Evolutionary conservation across 2,329 filamentous ascomycete genomes (phyloP), one percentile per base, ranked within the genome.

Genomic region (Zasmidium citrigriseum): DNA sequence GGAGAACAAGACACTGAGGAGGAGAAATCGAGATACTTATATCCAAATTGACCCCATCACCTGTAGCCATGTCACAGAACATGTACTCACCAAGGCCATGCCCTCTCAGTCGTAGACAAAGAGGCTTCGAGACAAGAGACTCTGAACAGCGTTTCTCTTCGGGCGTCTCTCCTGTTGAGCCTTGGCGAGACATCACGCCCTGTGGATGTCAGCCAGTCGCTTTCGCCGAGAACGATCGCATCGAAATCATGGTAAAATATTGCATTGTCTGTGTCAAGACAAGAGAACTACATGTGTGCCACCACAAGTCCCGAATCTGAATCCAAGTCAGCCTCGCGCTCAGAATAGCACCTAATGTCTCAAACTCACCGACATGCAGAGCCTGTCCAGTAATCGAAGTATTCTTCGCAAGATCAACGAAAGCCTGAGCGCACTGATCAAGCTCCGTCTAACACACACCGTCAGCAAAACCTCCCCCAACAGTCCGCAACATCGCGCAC

Each of bases 351-450:
- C 3, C 22, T 12, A 23, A 10, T 21, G 2, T 22, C 18, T 25
- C 16, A 11, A 7, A 68, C 71, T 67, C 55, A 74, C 74, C 75
- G 52, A 81, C 74, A 64, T 76, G 75, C 29, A 81, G 69, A 58
- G 75, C 74, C 68, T 77, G 75, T 2, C 78, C 78, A 12, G 79
- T 80, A 64, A 81, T 78, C 56, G 76, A 78, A n/a, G 76, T 77
- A 55, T 83, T 84, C 72, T 78, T 81, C 0, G 82, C 82, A 52
- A 83, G 65, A 71, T 81, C 80, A 9, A 85, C 68, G 65, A 78
- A 86, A n/a, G 77, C 77, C 64, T 85, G 77, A 2, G 80, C 83
- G 56, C 81, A 83, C 64, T 85, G 83, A 10, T 80, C 75, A 45
- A 84, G 65, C 60, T 78, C 78, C 23, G 79, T 81, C 73, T 80